phyloP scores from a whole-genome alignment of 169 alveolate genomes.

The Plasmodium ovale region DNA sequence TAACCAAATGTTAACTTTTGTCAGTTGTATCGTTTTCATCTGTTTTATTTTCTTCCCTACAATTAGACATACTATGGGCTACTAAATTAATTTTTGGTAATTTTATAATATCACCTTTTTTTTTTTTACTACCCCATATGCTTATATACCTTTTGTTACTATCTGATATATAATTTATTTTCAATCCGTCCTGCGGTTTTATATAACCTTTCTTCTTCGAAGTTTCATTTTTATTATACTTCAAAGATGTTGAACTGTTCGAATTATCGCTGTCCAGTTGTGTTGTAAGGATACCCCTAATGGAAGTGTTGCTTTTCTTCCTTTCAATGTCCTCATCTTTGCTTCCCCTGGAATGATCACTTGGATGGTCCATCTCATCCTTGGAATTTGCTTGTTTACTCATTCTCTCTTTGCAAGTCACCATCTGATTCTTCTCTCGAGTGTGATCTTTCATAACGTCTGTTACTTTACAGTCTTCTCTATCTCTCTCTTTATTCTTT shows the following conservation, averaged over 20 bases:
- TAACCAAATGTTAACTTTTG: too few relatives aligned
- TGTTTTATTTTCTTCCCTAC: background rate
- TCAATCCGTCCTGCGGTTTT: constrained; percentile 3
- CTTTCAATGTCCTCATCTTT: background rate
- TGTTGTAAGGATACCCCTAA: too few relatives aligned
- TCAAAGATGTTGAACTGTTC: background rate
- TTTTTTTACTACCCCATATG: constrained; percentile 20
- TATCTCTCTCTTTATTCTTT: background rate
- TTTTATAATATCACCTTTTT: constrained; percentile 22
- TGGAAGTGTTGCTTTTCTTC: background rate
- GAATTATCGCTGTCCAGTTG: too few relatives aligned
- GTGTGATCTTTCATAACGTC: too few relatives aligned
- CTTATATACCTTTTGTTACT: constrained; percentile 32
- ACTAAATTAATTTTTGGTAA: constrained; percentile 43
- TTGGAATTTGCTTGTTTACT: too few relatives aligned
- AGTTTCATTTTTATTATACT: background rate
- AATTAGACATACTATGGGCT: background rate
- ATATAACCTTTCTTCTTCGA: constrained; percentile 7
- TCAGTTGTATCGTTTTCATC: too few relatives aligned
- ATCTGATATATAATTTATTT: constrained; percentile 19
- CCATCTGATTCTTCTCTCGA: too few relatives aligned
- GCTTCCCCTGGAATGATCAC: background rate
- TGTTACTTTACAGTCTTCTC: background rate
- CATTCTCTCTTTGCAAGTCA: too few relatives aligned
- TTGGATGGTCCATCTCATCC: too few relatives aligned